phyloP scores from a whole-genome alignment of 805 yeast genomes.

The Starmerella floricola region DNA sequence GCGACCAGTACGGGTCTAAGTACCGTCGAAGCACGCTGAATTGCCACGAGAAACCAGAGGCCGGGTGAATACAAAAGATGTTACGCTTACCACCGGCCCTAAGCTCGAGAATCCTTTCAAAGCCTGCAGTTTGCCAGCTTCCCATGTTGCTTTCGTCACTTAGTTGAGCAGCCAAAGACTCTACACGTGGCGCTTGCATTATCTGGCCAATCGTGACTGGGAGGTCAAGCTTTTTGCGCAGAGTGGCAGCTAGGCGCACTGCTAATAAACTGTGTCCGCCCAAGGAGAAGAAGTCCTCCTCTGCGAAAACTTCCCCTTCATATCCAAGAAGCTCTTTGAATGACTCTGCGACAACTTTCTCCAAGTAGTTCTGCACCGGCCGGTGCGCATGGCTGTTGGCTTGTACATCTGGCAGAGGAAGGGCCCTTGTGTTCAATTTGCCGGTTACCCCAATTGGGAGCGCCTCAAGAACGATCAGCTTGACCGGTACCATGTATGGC shows the following conservation, averaged over 20 bases:
- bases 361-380: slow-evolving; percentile 1
- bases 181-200: slow-evolving; percentile 12
- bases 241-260: slow-evolving; percentile 8
- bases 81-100: background rate
- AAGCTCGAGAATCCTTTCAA: slow-evolving; percentile 6
- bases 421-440: slow-evolving; percentile 88
- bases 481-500: slow-evolving; percentile 80
- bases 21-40: slow-evolving; percentile 15
- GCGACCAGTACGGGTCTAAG: slow-evolving; percentile 11
- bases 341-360: slow-evolving; percentile 6
- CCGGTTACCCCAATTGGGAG: slow-evolving; percentile 94
- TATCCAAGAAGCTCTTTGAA: slow-evolving; percentile 5
- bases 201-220: slow-evolving; percentile 17
- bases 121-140: slow-evolving; percentile 11
- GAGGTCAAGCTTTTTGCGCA: slow-evolving; percentile 2
- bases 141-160: background rate
- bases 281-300: slow-evolving; percentile 82
- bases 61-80: slow-evolving; percentile 15
- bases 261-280: slow-evolving; percentile 97
- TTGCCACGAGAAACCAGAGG: slow-evolving; percentile 17
- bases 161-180: slow-evolving; percentile 7
- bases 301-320: slow-evolving; percentile 4
- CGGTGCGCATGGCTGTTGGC: background rate
- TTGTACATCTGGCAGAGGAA: slow-evolving; percentile 25
- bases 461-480: slow-evolving; percentile 71